Evolutionary conservation across 768 basidiomycete genomes (phyloP).

Genomic region (Antrodiella citrinella): DNA sequence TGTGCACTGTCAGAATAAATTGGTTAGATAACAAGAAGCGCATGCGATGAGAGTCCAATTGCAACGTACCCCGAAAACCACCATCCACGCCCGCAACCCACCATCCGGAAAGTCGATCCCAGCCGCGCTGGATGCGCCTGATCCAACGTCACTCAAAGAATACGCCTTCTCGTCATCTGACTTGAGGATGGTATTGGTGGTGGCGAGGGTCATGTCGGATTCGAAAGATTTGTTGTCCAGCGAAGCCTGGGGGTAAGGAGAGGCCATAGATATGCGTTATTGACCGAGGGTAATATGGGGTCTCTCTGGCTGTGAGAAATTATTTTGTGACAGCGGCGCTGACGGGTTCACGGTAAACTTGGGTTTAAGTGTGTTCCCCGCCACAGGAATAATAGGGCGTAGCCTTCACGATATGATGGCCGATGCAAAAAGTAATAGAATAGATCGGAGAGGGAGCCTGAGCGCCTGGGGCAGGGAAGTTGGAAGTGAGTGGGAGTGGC

Average conservation of each 20-base stretch:
- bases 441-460: too few relatives aligned
- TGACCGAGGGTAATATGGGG: neutral
- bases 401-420: too few relatives aligned
- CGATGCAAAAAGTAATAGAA: too few relatives aligned
- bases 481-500: too few relatives aligned
- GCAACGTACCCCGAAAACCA: constrained; percentile 31
- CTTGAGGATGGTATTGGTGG: neutral
- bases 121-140: neutral
- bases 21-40: neutral
- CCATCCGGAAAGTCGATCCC: constrained; percentile 32
- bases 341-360: too few relatives aligned
- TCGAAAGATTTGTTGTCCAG: neutral
- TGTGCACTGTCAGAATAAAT: constrained; percentile 6
- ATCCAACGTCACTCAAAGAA: neutral
- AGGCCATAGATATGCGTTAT: neutral
- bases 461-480: too few relatives aligned
- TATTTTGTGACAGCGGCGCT: neutral
- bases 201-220: neutral
- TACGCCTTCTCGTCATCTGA: neutral
- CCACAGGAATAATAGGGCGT: too few relatives aligned
- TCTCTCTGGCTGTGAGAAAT: neutral
- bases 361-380: too few relatives aligned
- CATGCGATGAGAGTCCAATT: constrained; percentile 2
- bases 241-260: neutral
- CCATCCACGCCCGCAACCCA: constrained; percentile 35